These are phyloP conservation scores for Agarophyton chilense DNA, from an alignment of 23 red algal genomes.

Conservation along the genomic window DNA sequence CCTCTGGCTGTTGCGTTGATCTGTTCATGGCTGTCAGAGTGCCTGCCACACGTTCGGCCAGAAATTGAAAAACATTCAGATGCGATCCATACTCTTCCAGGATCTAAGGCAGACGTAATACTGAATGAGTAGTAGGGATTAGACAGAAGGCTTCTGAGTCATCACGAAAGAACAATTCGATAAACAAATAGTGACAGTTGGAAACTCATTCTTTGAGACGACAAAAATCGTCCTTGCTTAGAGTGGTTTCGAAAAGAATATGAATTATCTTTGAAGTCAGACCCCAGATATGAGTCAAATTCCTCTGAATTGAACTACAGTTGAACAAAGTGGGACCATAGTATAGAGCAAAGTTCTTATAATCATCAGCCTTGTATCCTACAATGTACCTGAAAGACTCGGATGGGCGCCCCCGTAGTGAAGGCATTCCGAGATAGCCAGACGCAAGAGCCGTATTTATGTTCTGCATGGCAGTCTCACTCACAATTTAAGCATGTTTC, in stretches of 20 bases:
- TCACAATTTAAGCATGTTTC: neutral
- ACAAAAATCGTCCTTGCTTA: neutral
- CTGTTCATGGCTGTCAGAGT: too few relatives aligned
- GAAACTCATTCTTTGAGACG: neutral
- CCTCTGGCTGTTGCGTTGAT: too few relatives aligned
- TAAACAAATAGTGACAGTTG: neutral
- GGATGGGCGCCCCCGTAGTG: neutral
- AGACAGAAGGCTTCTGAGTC: too few relatives aligned
- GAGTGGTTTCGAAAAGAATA: neutral
- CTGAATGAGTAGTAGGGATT: too few relatives aligned
- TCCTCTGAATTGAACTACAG: neutral
- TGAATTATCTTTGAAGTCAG: neutral
- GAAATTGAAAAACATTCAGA: too few relatives aligned
- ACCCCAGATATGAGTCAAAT: neutral
- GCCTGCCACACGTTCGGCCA: too few relatives aligned
- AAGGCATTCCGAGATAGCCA: neutral
- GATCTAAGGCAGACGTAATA: too few relatives aligned
- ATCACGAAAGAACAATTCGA: neutral
- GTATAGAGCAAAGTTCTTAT: conserved; percentile 21
- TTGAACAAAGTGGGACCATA: neutral
- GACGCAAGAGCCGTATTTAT: neutral
- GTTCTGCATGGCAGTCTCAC: too few relatives aligned
- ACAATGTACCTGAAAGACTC: neutral
- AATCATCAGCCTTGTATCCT: neutral
- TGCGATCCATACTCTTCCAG: too few relatives aligned